Base-by-base conservation (phyloP, 352 stramenopile genomes). In the Phytophthora sp. region DNA sequence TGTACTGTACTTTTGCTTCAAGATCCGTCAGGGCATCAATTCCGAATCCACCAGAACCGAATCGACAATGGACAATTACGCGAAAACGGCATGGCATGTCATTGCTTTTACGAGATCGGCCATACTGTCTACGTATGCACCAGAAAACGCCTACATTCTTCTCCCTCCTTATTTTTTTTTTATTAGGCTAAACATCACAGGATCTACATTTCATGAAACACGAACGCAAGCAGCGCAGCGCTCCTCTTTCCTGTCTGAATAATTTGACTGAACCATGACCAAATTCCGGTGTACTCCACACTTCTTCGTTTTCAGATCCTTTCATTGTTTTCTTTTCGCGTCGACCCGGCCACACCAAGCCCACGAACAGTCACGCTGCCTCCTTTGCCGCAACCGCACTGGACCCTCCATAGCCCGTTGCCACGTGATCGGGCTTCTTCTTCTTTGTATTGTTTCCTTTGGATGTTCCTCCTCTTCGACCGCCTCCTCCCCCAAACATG, bases 201-300 rank as follows among this genome's bases (percentile, higher is more conserved):
- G 36, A 74, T 70, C 58, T 74, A 53, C 66, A 73, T 57, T 46
- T 57, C 41, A 41, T n/a, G 54, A n/a, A 69, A 69, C 65, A 73
- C 59, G 59, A 73, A 59, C 60, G 49, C 60, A 69, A 70, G 54
- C 54, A 66, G 59, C 27, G 23, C 41, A 55, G 31, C 66, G 41
- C 63, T 60, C 49, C 53, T 69, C 53, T 24, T 66, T 61, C 53
- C 44, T 74, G 53, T n/a, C 27, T 60, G 53, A 65, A 74, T 66
- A 74, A 68, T 50, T 63, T 63, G 55, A 66, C 67, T 71, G 39
- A 42, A 57, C 55, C 8, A 42, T 4, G 55, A 35, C 50, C 50
- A 42, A 58, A 31, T 49, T 59, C 56, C 61, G 29, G 61, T 55
- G 38, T 45, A 53, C 66, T 55, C 18, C 53, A 63, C 39, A 52